Conservation (phyloP, 495 filamentous ascomycete genomes). For the Cercophora scortea region DNA sequence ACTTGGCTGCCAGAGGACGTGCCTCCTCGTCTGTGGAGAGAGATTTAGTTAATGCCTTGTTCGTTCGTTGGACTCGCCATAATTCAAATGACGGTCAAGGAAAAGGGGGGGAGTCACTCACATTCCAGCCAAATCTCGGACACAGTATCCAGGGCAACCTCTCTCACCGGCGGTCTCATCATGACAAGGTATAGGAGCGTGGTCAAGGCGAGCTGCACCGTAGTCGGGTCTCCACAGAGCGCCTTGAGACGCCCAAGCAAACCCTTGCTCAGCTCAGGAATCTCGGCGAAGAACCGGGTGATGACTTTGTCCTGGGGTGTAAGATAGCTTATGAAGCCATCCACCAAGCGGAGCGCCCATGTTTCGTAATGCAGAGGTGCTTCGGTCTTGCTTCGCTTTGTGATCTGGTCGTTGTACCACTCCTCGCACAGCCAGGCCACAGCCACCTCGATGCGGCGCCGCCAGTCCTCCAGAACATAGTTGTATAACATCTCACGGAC, state of each 20-base stretch:
- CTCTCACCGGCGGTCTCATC: conserved; percentile 74
- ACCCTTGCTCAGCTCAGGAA: conserved; percentile 65
- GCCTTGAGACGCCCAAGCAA: conserved; percentile 69
- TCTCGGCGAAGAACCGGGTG: conserved; percentile 84
- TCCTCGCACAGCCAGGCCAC: conserved; percentile 93
- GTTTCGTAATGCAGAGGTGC: conserved; percentile 62
- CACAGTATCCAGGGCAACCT: conserved; percentile 72
- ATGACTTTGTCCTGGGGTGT: conserved; percentile 81
- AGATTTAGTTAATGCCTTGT: not conserved
- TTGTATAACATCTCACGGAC: conserved; percentile 74
- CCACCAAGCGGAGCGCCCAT: conserved; percentile 72
- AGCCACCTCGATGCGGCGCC: conserved; percentile 74
- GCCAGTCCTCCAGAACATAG: conserved; percentile 86
- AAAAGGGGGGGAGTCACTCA: conserved; percentile 30
- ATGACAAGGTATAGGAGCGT: conserved; percentile 66
- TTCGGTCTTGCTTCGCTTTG: conserved; percentile 32
- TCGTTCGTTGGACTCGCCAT: no score
- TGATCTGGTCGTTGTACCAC: conserved; percentile 87
- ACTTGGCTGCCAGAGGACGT: conserved; percentile 45
- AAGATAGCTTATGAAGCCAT: conserved; percentile 80
- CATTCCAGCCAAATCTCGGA: conserved; percentile 81
- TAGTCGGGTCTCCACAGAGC: conserved; percentile 82
- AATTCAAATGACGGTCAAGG: not conserved
- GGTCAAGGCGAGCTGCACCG: conserved; percentile 40
- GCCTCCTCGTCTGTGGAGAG: conserved; percentile 36